Base-by-base conservation (phyloP, 345 rosid species). In the Dipteronia sinensis region DNA sequence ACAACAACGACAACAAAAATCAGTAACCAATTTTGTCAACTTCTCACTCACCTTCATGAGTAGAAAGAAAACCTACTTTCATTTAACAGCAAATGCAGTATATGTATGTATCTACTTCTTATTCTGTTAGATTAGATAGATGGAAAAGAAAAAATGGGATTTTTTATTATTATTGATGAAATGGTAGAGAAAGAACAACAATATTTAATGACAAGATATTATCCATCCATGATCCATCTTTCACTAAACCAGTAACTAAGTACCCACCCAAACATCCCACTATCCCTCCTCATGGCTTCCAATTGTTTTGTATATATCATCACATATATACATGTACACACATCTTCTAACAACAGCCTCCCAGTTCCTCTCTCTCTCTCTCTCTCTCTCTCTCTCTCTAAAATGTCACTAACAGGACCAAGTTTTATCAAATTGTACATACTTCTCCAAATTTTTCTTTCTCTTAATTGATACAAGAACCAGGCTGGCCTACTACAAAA, bases 261-360 rank as follows among this genome's bases (percentile, higher is more conserved):
- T 77, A 88, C 85, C 87, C 87, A 78, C 89, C 88, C 88, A 83
- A 77, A 71, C 79, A 71, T 78, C 85, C 38, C 85, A 79, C 78
- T 75, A 76, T 84, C 87, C 85, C 87, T 58, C 80, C 87, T 67
- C 80, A 72, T 71, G 82, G 82, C 85, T 76, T 79, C 88, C 85
- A 79, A 79, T 7, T 78, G 78, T 17, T 81, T 82, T 79, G 87
- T 87, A 90, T 87, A 85, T 82, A 83, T 85, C 83, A 81, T 81
- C 84, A 85, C 89, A 80, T 82, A 82, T 88, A 79, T 81, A 86
- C 86, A 90, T 82, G 83, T 87, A 87, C 88, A 87, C 87, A 82
- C 46, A 78, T 79, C 83, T 79, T 76, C 86, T 78, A 77, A 84
- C 85, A 34, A 34, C 85, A 78, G 84, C 85, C 82, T 44, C 83